Conservation (phyloP, 2,329 filamentous ascomycete species). For the Fusarium nurragi region DNA sequence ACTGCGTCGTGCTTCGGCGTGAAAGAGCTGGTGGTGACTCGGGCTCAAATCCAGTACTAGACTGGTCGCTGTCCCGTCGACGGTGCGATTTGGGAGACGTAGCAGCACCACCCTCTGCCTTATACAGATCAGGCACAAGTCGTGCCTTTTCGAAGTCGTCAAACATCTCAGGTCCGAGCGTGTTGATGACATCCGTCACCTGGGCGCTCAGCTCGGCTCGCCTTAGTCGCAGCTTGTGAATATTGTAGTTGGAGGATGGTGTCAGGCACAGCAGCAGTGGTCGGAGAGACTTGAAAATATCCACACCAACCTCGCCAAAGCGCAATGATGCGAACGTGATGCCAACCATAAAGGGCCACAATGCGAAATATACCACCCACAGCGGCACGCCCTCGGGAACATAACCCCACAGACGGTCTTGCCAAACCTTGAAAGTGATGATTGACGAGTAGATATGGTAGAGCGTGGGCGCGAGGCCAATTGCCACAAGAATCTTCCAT, state of each 20-base stretch:
- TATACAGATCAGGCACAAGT: constrained; percentile 68
- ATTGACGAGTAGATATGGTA: constrained; percentile 83
- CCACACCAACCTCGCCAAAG: constrained; percentile 98
- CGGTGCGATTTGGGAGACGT: constrained; percentile 40
- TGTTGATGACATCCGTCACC: constrained; percentile 93
- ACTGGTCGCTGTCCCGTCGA: constrained; percentile 61
- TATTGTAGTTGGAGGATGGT: constrained; percentile 83
- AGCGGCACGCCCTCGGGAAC: constrained; percentile 83
- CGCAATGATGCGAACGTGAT: constrained; percentile 93
- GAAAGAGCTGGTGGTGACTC: constrained; percentile 54
- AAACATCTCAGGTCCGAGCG: constrained; percentile 93
- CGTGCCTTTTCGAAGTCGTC: constrained; percentile 89
- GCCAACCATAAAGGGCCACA: constrained; percentile 82
- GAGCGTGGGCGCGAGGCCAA: constrained; percentile 82
- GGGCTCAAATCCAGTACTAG: constrained; percentile 51
- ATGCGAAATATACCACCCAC: constrained; percentile 77
- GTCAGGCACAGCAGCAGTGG: constrained; percentile 87
- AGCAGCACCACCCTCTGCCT: constrained; percentile 46
- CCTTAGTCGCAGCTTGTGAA: constrained; percentile 78
- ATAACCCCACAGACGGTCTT: constrained; percentile 83
- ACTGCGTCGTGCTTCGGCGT: constrained; percentile 62
- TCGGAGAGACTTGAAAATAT: constrained; percentile 93
- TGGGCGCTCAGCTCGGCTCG: constrained; percentile 79
- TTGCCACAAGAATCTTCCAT: constrained; percentile 90
- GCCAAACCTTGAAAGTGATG: constrained; percentile 79